phyloP scores from a whole-genome alignment of 2,329 filamentous ascomycete species.

The Cyanodermella asteris region DNA sequence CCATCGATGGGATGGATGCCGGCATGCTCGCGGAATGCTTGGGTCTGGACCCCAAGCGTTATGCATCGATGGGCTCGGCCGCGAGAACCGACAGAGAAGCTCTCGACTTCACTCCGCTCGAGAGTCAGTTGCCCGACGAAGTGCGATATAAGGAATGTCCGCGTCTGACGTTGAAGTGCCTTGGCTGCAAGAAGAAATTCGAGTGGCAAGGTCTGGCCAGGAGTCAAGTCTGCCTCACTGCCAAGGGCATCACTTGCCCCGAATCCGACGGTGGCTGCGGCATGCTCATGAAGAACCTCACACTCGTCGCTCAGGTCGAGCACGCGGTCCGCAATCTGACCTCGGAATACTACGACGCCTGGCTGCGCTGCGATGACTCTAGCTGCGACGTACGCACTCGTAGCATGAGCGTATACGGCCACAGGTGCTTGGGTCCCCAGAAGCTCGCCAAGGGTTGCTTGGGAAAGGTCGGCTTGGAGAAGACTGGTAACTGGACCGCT shows the following conservation, averaged over 20 bases:
- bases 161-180: slow-evolving; percentile 58
- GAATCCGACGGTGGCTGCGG: slow-evolving; percentile 35
- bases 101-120: slow-evolving; percentile 60
- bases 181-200: slow-evolving; percentile 50
- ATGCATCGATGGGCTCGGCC: slow-evolving; percentile 44
- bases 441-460: slow-evolving; percentile 67
- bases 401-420: slow-evolving; percentile 82
- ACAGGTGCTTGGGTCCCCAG: slow-evolving; percentile 68
- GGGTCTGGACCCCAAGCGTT: slow-evolving; percentile 74
- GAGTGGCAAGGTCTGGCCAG: slow-evolving; percentile 53
- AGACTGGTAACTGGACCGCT: slow-evolving; percentile 73
- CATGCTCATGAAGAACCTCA: slow-evolving; percentile 43
- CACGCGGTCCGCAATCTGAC: slow-evolving; percentile 58
- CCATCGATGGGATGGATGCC: slow-evolving; percentile 81
- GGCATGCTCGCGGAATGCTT: slow-evolving; percentile 79
- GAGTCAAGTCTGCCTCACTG: slow-evolving; percentile 38
- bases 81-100: slow-evolving; percentile 27
- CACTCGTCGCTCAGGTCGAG: slow-evolving; percentile 71
- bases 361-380: slow-evolving; percentile 75
- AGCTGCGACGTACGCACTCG: slow-evolving; percentile 71
- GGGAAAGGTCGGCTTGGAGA: slow-evolving; percentile 75
- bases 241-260: slow-evolving; percentile 54
- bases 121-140: slow-evolving; percentile 81
- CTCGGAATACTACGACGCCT: slow-evolving; percentile 74
- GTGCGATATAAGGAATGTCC: slow-evolving; percentile 69